These are phyloP conservation scores for Neoscytalidium dimidiatum DNA, from an alignment of 2,329 filamentous ascomycete genomes.

Conservation along the genomic window DNA sequence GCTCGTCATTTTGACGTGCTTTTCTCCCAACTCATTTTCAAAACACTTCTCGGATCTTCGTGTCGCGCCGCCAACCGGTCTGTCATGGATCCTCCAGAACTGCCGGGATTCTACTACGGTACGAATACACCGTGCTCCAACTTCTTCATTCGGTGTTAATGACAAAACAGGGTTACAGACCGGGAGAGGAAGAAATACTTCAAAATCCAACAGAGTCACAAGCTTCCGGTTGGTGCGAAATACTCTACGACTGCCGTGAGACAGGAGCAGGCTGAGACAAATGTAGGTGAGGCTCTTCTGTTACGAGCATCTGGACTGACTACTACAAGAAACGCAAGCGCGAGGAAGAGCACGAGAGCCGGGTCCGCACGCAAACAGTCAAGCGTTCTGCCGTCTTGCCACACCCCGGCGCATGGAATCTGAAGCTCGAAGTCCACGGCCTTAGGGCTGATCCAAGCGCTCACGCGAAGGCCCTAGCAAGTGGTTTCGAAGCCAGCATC, in stretches of 20 bases:
- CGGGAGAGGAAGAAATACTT: constrained; percentile 53
- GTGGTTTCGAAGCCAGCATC: neutral
- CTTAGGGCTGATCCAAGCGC: constrained; percentile 4
- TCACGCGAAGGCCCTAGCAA: constrained; percentile 14
- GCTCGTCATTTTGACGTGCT: neutral
- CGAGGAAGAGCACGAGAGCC: neutral
- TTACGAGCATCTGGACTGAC: neutral
- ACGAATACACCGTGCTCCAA: neutral
- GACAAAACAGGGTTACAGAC: constrained; percentile 31
- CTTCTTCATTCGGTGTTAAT: constrained; percentile 1
- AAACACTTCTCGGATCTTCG: neutral
- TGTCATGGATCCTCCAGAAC: constrained; percentile 24
- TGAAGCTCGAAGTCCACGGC: constrained; percentile 9
- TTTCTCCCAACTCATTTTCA: neutral
- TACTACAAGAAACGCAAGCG: constrained; percentile 2
- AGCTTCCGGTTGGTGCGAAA: constrained; percentile 35
- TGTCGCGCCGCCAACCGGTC: neutral
- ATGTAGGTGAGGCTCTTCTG: neutral
- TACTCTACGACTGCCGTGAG: constrained; percentile 44
- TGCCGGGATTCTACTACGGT: constrained; percentile 54
- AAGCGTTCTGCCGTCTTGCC: constrained; percentile 9
- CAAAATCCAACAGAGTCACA: constrained; percentile 44
- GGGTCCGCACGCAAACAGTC: neutral
- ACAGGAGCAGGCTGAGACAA: constrained; percentile 24
- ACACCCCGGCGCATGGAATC: constrained; percentile 5